A percentile compares a stretch with the other conserved stretches of the same genome.
Conservation (phyloP, 345 rosid genomes). For the Pistacia integerrima region DNA sequence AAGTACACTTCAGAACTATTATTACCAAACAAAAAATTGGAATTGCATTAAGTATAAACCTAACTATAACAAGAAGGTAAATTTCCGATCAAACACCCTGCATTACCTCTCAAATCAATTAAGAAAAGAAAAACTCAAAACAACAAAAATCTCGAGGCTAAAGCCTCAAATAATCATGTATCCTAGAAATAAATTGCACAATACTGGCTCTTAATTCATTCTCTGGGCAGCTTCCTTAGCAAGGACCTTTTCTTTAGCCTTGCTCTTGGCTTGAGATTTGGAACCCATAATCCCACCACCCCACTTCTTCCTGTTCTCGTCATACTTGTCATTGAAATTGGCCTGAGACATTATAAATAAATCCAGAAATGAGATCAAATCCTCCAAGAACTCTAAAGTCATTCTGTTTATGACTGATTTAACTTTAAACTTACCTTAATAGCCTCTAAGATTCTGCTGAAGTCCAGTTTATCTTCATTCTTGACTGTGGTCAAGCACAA, state of each 20-base stretch:
- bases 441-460: constrained; percentile 73
- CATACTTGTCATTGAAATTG: constrained; percentile 72
- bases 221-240: constrained; percentile 86
- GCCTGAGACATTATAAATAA: constrained; percentile 37
- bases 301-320: constrained; percentile 78
- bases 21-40: not conserved
- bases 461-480: constrained; percentile 78
- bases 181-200: constrained; percentile 6
- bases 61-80: not conserved
- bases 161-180: not conserved
- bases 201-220: constrained; percentile 38
- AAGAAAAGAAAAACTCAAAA: not conserved
- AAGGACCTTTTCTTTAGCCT: constrained; percentile 64
- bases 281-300: constrained; percentile 92
- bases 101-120: not conserved
- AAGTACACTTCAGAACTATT: not conserved
- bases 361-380: not conserved
- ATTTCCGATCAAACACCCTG: not conserved
- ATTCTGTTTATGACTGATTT: no score
- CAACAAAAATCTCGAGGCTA: not conserved
- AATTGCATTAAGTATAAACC: not conserved
- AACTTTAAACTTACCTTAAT: constrained; percentile 48
- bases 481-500: constrained; percentile 76
- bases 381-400: not conserved
- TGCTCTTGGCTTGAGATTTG: constrained; percentile 80